A percentile compares a stretch with the other conserved stretches of the same genome.
Conservation (phyloP, 176 grass and related monocot species). For the Carex kokanica region DNA sequence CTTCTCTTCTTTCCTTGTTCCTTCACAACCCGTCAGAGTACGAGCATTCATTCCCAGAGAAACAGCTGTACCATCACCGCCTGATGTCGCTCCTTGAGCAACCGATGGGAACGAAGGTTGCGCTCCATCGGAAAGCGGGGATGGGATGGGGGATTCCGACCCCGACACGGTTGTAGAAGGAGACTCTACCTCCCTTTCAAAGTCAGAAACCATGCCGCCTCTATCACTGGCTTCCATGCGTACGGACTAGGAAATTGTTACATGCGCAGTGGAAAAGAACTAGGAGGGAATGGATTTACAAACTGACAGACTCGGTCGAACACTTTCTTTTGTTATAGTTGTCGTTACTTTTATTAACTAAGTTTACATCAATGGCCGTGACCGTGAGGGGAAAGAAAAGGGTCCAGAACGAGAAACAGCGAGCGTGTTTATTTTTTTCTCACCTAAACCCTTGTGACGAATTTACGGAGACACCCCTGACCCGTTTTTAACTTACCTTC, state of each 20-base stretch:
- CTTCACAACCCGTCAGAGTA: conserved; percentile 7
- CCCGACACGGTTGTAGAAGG: conserved; percentile 43
- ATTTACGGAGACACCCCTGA: conserved; percentile 11
- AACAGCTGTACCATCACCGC: neutral
- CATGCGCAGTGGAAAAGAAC: neutral
- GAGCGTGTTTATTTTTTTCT: neutral
- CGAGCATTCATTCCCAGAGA: conserved; percentile 24
- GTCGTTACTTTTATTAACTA: neutral
- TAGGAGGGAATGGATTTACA: neutral
- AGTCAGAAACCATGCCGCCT: neutral
- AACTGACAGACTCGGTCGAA: neutral
- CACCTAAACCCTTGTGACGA: neutral
- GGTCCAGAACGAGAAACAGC: conserved; percentile 1
- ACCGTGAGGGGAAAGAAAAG: neutral
- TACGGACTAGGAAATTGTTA: neutral
- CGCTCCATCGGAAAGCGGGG: conserved; percentile 33
- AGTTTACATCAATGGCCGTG: neutral
- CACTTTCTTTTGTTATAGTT: neutral
- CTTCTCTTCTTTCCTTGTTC: conserved; percentile 2
- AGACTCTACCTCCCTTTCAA: conserved; percentile 28
- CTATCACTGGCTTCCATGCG: conserved; percentile 13
- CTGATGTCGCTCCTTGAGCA: neutral
- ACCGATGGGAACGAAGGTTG: neutral
- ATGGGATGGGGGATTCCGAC: conserved; percentile 53
- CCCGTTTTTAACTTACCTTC: neutral